Evolutionary conservation across 2,329 filamentous ascomycete genomes (phyloP).

Genomic region (Fusarium sororula): DNA sequence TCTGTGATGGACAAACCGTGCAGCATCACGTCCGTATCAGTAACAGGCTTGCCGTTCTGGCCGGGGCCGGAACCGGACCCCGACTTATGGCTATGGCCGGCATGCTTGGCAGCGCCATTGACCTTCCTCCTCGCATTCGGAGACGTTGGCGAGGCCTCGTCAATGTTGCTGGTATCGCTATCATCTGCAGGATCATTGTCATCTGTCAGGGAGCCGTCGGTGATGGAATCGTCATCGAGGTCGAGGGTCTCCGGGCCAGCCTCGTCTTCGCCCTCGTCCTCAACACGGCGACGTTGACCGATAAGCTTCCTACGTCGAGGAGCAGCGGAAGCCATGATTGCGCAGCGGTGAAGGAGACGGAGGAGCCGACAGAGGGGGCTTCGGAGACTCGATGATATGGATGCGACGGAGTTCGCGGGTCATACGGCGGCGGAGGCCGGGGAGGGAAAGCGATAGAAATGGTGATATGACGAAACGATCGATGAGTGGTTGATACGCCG

Average conservation of each 20-base stretch:
- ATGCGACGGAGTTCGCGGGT: slow-evolving; percentile 39
- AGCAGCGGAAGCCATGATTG: slow-evolving; percentile 48
- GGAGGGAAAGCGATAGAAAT: slow-evolving; percentile 20
- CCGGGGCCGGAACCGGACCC: slow-evolving; percentile 49
- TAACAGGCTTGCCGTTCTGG: slow-evolving; percentile 46
- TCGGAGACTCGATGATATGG: slow-evolving; percentile 41
- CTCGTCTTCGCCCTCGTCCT: slow-evolving; percentile 77
- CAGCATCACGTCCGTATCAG: slow-evolving; percentile 69
- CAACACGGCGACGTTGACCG: slow-evolving; percentile 73
- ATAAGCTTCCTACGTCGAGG: slow-evolving; percentile 71
- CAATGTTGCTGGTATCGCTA: slow-evolving; percentile 71
- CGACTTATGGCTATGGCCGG: slow-evolving; percentile 47
- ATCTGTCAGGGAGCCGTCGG: slow-evolving; percentile 71
- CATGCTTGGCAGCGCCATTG: slow-evolving; percentile 53
- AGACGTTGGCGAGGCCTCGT: slow-evolving; percentile 63
- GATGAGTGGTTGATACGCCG: slow-evolving; percentile 33
- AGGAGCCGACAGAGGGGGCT: slow-evolving; percentile 45
- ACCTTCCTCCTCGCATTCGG: slow-evolving; percentile 53
- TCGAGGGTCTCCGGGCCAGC: slow-evolving; percentile 64
- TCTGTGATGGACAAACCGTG: slow-evolving; percentile 61
- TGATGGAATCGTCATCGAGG: slow-evolving; percentile 71
- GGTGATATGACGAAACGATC: slow-evolving; percentile 26
- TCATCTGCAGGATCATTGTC: slow-evolving; percentile 68
- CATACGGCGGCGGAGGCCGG: slow-evolving; percentile 43
- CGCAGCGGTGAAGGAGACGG: slow-evolving; percentile 41